These are phyloP conservation scores for Pelargonium myrrhifolium DNA, from an alignment of 441 rosid genomes.

Conservation along the genomic window DNA sequence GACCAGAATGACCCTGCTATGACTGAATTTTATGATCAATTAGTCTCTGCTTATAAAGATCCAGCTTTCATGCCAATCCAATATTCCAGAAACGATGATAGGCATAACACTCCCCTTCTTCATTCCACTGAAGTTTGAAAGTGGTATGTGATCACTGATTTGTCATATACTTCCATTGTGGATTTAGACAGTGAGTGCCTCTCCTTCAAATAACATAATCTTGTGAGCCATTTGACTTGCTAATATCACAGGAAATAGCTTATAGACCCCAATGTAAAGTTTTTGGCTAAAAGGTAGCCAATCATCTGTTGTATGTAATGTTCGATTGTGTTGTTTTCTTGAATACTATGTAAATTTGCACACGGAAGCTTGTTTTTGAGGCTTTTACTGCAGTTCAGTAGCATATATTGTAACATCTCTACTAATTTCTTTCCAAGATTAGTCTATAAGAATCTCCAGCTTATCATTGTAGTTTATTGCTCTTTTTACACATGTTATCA, in stretches of 20 bases:
- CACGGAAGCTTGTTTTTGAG: neutral
- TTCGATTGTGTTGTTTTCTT: neutral
- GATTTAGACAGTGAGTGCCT: neutral
- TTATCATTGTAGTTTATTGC: neutral
- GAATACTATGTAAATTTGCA: neutral
- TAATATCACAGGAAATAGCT: neutral
- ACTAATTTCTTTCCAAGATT: neutral
- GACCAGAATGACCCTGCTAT: slow-evolving; percentile 51
- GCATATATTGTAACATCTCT: neutral
- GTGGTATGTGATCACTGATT: neutral
- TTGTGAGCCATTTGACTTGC: neutral
- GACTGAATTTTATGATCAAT: slow-evolving; percentile 46
- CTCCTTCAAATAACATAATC: neutral
- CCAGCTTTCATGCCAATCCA: slow-evolving; percentile 50
- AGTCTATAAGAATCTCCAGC: neutral
- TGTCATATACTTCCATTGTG: neutral
- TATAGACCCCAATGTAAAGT: neutral
- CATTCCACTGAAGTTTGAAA: slow-evolving; percentile 25
- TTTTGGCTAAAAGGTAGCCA: neutral
- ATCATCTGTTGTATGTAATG: neutral
- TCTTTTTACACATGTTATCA: too few relatives aligned
- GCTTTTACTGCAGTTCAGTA: neutral
- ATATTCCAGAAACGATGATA: slow-evolving; percentile 33
- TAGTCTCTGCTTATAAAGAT: slow-evolving; percentile 59
- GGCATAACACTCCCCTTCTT: slow-evolving; percentile 42